Evolutionary conservation across 129 eudicot genomes (phyloP), one percentile per base, ranked within the genome.

Genomic region (Logfia minima): DNA sequence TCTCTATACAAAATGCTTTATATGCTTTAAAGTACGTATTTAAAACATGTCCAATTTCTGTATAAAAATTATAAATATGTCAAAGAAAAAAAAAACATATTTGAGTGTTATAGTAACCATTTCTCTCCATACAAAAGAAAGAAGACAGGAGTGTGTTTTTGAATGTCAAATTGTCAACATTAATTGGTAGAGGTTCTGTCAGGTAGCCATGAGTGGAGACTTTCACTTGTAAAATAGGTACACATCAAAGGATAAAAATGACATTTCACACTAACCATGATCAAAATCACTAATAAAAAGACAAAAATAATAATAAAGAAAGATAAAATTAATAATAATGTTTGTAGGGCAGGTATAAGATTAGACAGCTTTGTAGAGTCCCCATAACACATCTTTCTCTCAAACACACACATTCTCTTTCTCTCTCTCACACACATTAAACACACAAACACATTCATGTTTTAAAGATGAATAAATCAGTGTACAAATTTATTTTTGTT

Each of bases 311-410:
- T 32, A 61, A 79, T 77, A 75, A 19, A 60, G 43, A 60, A 24
- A 74, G 53, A 71, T 55, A 78, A 79, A 29, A 35, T 22, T 8
- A 29, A 66, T 58, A 68, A 77, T 79, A 79, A 79, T 79, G 70
- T 7, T 56, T 71, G 92, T 88, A 83, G 89, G 88, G 89, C 84
- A 79, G 90, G 86, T 79, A 72, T 78, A 78, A 75, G 85, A 75
- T 75, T 81, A 83, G 88, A 88, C 90, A 88, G 85, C 88, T 86
- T 79, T 77, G 70, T 75, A 80, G 80, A 72, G 78, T 64, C 59
- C 79, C 83, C 77, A 60, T 62, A 72, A 56, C 77, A 66, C 58
- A 66, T 75, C 80, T 80, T 72, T 79, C 74, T 32, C 79, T 63
- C 53, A 29, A 39, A 56, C 22, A 64, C 82, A 58, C 73, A 52